These are phyloP conservation scores for Chaetomiaceae sp. DNA, from an alignment of 2,329 filamentous ascomycete species.

Conservation along the genomic window DNA sequence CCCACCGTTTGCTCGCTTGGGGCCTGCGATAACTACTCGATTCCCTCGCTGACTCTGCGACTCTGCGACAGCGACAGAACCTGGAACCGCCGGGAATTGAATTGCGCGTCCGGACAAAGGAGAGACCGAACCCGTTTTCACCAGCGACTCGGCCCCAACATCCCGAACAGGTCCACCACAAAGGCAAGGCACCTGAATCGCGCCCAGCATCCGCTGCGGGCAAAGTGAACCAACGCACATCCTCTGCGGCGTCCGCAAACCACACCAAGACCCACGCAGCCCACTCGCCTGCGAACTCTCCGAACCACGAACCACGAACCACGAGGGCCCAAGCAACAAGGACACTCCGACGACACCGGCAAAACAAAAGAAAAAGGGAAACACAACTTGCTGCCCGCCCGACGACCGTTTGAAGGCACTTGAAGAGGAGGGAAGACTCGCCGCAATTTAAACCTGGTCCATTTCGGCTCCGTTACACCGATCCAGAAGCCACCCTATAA, in stretches of 20 bases:
- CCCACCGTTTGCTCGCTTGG: too few species aligned
- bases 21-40: too few species aligned
- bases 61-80: too few species aligned
- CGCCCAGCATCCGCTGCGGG: neutral
- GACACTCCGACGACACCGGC: too few species aligned
- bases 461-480: constrained; percentile 23
- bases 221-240: neutral
- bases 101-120: too few species aligned
- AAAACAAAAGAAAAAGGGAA: neutral
- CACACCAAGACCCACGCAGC: neutral
- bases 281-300: neutral
- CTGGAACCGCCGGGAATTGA: too few species aligned
- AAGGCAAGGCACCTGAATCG: constrained; percentile 6
- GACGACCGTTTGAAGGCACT: neutral
- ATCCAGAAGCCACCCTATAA: constrained; percentile 20
- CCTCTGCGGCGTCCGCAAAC: neutral
- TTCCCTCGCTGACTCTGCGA: too few species aligned
- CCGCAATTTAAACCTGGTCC: constrained; percentile 4
- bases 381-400: neutral
- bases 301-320: neutral
- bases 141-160: neutral
- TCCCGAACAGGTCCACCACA: constrained; percentile 11
- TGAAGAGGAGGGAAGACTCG: neutral
- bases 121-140: too few species aligned
- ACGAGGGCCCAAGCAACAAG: too few species aligned